Evolutionary conservation across 306 rosid genomes (phyloP), one percentile per base, ranked within the genome.

Genomic region (Cucurbita ficifolia): DNA sequence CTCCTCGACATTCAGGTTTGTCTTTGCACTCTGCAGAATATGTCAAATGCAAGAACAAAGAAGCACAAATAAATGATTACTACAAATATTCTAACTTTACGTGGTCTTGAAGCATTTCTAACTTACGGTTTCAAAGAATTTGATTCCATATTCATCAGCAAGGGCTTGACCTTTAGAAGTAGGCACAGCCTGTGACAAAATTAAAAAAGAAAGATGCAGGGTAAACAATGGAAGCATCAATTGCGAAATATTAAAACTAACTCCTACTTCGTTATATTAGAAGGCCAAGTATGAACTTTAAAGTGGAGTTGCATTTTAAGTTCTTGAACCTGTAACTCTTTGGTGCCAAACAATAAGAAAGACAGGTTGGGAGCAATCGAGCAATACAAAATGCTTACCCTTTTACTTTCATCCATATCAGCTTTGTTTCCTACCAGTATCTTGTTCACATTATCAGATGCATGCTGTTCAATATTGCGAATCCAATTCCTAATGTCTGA

Each of bases 91-190:
- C 14, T 13, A 48, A 48, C 52, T 13, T 48, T 48, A 29, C 33
- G 33, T 48, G 53, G 70, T 70, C 75, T 72, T 43, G 42, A 55
- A 67, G 59, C 77, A 54, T 76, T 65, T 57, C 75, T 10, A 64
- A 86, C 96, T 90, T 84, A 90, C 96, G 48, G 94, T 90, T 81
- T 90, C 94, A 67, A 88, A 88, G 82, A 90, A 90, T 84, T 90
- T 85, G 85, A 90, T 90, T 36, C 94, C 91, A 81, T 85, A 90
- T 85, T 90, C 96, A 78, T 90, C 96, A 64, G 96, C 96, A 83
- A 90, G 96, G 35, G 96, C 96, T 83, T 90, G 96, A 56, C 96
- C 96, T 80, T 79, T 88, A 52, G 96, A 78, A 45, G 96, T 85
- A 40, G 96, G 97, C 70, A 88, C 92, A 73, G 89, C 95, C 95